Evolutionary conservation across 1,284 basidiomycete genomes (phyloP), one percentile per base, ranked within the genome.

Genomic region (Trichosporon asahii): DNA sequence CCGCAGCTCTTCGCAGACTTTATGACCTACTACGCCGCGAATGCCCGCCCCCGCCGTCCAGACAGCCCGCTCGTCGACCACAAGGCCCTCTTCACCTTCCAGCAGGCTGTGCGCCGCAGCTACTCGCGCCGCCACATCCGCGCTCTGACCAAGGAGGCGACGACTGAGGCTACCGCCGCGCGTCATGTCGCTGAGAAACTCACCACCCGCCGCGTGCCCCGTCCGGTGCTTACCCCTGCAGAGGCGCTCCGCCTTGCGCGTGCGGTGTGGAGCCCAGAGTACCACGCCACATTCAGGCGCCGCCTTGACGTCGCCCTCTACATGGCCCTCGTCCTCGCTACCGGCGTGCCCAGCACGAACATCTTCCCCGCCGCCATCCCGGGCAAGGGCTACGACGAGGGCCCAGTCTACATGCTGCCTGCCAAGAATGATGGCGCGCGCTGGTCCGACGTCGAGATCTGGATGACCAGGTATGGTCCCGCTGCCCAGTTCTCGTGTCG

Each of bases 241-340:
- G 57, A 61, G 57, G 57, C 33, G 29, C 12, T 53, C 46, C 18
- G 27, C 15, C 44, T 66, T 8, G 25, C 65, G 18, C n/a, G 27
- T 8, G 53, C 65, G 3, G 53, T 66, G 1, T 66, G 65, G 65
- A 57, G 49, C 21, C 53, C 65, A 1, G 29, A n/a, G 29, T 66
- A 66, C 65, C 14, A 9, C 12, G 65, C 49, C 5, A 25, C 65
- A 14, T 66, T 66, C 53, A 53, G 65, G 31, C 49, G 35, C 31
- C 65, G 65, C 23, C 29, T 66, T 53, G 65, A 66, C 35, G 55
- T 66, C 12, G 65, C 65, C 18, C 65, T 66, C 18, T 66, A 33
- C 65, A 60, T 66, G 25, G 31, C 65, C 21, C 65, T 66, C 49
- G 35, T 57, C 21, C 65, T 66, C 53, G 65, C 46, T 21, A 66